Base-by-base conservation (phyloP, 1,284 basidiomycete species). In the Moesziomyces globuligerus region DNA sequence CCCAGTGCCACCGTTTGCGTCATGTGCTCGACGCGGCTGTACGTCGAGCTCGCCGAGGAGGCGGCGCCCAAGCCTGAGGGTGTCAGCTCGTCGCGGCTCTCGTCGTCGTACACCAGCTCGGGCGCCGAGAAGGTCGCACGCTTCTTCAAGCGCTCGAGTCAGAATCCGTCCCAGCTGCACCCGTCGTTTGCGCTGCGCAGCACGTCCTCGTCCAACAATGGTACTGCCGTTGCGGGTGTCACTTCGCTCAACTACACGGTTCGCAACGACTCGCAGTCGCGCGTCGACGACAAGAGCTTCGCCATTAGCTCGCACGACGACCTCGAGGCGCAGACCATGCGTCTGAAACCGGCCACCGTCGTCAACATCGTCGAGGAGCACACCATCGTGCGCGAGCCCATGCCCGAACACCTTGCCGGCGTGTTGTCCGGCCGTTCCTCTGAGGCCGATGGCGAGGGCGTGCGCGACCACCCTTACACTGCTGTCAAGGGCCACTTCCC, bases 21-120 rank as follows among this genome's bases (percentile, higher is more conserved):
- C 53, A 53, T 74, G 46, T 59, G 56, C 43, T 42, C 64, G 4
- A 75, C 73, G 8, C 60, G 75, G 2, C 66, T 78, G 20, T 78
- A 76, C 68, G 61, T 68, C 28, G 44, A 66, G 23, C 62, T 78
- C 3, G 58, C 60, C 29, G 45, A 68, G 24, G 73, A 71, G 43
- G 73, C 71, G 15, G 58, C 57, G 25, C 71, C 64, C 26, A 52
- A 56, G 25, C 48, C 53, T 13, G 51, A 48, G 3, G 70, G 70
- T 15, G 47, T 69, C 53, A 34, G 25, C 28, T 57, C 52, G 6
- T 42, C 49, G 24, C 53, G 55, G 21, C 49, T 66, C 38, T 41
- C 39, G 38, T 48, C 49, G 23, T 48, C 40, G 7, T 32, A 44
- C 23, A 50, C 29, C 39, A 38, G 50, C 9, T 49, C 51, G 5